These are phyloP conservation scores for Darksidea phi DNA, from an alignment of 495 filamentous ascomycete species.

Conservation along the genomic window DNA sequence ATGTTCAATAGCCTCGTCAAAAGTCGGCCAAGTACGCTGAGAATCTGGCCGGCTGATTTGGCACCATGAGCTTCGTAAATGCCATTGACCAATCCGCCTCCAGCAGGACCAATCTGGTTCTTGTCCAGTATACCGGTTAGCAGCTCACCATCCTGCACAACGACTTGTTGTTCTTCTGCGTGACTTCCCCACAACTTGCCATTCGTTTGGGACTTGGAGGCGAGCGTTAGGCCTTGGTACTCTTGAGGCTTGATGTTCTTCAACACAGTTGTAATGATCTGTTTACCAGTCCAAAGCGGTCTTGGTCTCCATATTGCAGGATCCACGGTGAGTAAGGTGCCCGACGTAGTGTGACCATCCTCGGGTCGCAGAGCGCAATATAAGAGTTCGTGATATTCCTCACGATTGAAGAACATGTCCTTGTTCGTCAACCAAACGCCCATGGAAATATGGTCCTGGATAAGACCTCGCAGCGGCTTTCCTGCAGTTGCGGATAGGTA, in stretches of 20 bases:
- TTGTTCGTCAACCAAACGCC: constrained; percentile 84
- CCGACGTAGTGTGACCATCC: constrained; percentile 70
- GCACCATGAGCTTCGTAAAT: constrained; percentile 94
- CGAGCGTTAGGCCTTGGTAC: constrained; percentile 75
- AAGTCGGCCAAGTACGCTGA: constrained; percentile 85
- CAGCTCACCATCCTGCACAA: constrained; percentile 83
- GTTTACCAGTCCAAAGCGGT: constrained; percentile 94
- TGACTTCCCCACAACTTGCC: constrained; percentile 67
- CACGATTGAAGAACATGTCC: constrained; percentile 86
- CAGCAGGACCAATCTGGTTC: constrained; percentile 83
- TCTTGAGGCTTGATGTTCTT: constrained; percentile 79
- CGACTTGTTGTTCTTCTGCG: constrained; percentile 63
- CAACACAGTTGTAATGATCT: constrained; percentile 88
- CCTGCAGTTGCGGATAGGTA: constrained; percentile 93
- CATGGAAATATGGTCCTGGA: constrained; percentile 98
- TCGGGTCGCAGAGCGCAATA: constrained; percentile 89
- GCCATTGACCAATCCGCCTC: constrained; percentile 85
- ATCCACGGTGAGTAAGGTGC: constrained; percentile 70
- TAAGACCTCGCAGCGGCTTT: constrained; percentile 91
- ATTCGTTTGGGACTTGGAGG: constrained; percentile 72
- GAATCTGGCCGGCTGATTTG: constrained; percentile 73
- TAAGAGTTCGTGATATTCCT: constrained; percentile 88
- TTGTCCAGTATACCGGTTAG: constrained; percentile 94
- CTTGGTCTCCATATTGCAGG: constrained; percentile 82
- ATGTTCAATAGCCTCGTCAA: constrained; percentile 88